Evolutionary conservation across 1,139 yeast genomes (phyloP), one percentile per base, ranked within the genome.

Genomic region (Diutina scorzettiae): DNA sequence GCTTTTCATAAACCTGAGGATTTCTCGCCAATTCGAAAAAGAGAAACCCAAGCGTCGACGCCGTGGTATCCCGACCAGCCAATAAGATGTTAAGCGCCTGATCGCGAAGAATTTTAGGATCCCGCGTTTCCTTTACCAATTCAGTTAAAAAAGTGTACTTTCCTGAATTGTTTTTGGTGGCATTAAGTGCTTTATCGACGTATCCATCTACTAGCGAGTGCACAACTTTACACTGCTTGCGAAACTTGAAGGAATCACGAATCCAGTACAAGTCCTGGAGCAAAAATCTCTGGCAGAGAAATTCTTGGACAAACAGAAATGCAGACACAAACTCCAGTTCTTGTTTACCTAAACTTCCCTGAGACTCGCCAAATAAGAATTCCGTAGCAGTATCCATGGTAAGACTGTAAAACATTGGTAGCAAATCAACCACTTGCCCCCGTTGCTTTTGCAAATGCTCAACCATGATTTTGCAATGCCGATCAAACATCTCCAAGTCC

Each of bases 31-130:
- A 16, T 20, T 39, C 41, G 31, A 17, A 39, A 18, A 29, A 39
- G 20, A 25, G 6, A 16, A 39, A 39, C 33, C 18, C 20, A 12
- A 39, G 30, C 18, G 30, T 12, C 5, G 24, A 18, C 4, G 41
- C 41, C n/a, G 41, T 39, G 27, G 41, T 39, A 19, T 39, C 41
- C 17, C 41, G 17, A 6, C 41, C 41, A 5, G 41, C 41, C 14
- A 39, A n/a, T 9, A 39, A 17, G 12, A 28, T 28, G 16, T 39
- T 39, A 14, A 39, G 24, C 12, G 30, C 29, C 21, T 39, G 41
- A 21, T 39, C 41, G 5, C 33, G 27, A 18, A 39, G 30, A 16
- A 39, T 25, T 9, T n/a, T 17, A 21, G 41, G 41, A 18, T 39
- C 41, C 4, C 31, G 32, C 4, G 41, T 39, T 21, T 39, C 24